These are phyloP conservation scores for Gypsophila paniculata DNA, from an alignment of 179 eudicot species.

Conservation along the genomic window DNA sequence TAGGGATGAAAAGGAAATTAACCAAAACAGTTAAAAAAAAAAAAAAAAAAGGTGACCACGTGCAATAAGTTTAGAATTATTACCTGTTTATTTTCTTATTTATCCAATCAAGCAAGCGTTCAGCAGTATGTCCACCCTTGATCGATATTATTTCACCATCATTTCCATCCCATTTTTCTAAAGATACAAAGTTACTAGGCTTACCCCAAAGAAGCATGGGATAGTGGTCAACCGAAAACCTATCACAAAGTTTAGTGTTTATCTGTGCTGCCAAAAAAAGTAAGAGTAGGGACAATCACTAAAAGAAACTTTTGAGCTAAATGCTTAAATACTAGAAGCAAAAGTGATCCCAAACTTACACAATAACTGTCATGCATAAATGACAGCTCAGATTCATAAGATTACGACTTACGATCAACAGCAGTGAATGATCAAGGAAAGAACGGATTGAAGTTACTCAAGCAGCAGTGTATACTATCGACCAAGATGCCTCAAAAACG, in stretches of 20 bases:
- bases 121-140: constrained; percentile 70
- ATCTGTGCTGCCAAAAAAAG: constrained; percentile 91
- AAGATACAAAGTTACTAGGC: constrained; percentile 58
- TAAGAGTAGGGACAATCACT: constrained; percentile 36
- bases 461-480: background rate
- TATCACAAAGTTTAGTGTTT: constrained; percentile 80
- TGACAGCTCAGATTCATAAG: constrained; percentile 5
- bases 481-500: constrained; percentile 1
- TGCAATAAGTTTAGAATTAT: background rate
- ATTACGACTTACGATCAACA: too few relatives aligned
- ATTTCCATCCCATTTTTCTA: constrained; percentile 49
- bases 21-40: background rate
- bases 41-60: background rate
- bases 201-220: constrained; percentile 91
- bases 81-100: constrained; percentile 84
- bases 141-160: constrained; percentile 55
- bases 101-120: constrained; percentile 75
- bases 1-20: background rate
- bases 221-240: constrained; percentile 67
- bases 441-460: background rate
- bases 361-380: constrained; percentile 1
- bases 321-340: constrained; percentile 12
- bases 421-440: background rate
- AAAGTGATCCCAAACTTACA: background rate
- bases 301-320: constrained; percentile 16